Conservation (phyloP, 2,329 filamentous ascomycete genomes). For the Fusarium zealandicum region DNA sequence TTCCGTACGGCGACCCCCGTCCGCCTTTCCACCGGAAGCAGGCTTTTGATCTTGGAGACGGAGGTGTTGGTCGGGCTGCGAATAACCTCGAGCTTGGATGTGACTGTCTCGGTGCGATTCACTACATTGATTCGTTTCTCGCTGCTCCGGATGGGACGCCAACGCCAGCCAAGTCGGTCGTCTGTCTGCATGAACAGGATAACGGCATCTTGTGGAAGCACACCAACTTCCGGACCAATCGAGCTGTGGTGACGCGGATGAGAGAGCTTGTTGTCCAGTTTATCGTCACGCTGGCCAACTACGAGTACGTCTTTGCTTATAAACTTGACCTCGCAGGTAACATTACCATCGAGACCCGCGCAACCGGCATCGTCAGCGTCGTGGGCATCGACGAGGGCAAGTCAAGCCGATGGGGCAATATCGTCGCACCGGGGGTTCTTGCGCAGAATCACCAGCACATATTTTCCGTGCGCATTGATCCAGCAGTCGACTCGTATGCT, state of each 20-base stretch:
- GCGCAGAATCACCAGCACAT: slow-evolving; percentile 76
- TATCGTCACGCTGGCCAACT: slow-evolving; percentile 73
- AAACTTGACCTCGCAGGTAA: slow-evolving; percentile 67
- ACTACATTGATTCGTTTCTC: slow-evolving; percentile 66
- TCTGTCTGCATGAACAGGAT: slow-evolving; percentile 75
- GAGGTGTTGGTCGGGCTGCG: slow-evolving; percentile 69
- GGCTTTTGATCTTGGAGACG: slow-evolving; percentile 76
- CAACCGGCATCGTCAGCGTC: slow-evolving; percentile 70
- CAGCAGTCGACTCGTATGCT: slow-evolving; percentile 60
- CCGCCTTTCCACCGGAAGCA: slow-evolving; percentile 72
- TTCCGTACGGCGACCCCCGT: slow-evolving; percentile 72
- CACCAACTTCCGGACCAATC: slow-evolving; percentile 68
- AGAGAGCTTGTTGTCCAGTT: slow-evolving; percentile 72
- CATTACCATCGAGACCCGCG: slow-evolving; percentile 67
- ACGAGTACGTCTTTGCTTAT: slow-evolving; percentile 66
- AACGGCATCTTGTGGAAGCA: slow-evolving; percentile 76
- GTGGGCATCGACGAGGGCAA: slow-evolving; percentile 65
- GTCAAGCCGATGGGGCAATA: slow-evolving; percentile 61
- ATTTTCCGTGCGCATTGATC: slow-evolving; percentile 70
- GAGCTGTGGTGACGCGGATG: slow-evolving; percentile 65
- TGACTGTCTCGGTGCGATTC: slow-evolving; percentile 73
- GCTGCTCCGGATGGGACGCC: slow-evolving; percentile 62
- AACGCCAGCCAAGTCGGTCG: slow-evolving; percentile 60
- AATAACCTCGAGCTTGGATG: slow-evolving; percentile 75
- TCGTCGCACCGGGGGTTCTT: slow-evolving; percentile 68